phyloP scores from a whole-genome alignment of 129 eudicot genomes.

The Saussurea involucrata region DNA sequence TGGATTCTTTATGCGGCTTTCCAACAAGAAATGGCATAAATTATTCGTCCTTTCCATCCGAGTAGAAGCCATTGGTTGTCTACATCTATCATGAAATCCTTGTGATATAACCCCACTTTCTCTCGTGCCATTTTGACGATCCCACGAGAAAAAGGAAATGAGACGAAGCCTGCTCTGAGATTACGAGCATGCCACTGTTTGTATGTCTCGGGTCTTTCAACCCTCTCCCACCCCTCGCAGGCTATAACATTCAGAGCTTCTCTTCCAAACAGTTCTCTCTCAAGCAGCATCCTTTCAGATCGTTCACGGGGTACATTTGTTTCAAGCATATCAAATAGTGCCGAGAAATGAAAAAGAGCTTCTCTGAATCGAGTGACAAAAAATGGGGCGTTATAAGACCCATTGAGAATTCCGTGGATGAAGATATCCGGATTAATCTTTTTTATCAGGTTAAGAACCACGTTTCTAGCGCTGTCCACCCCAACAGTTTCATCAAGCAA shows the following conservation, averaged over 20 bases:
- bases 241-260: slow-evolving; percentile 80
- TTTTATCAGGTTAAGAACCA: slow-evolving; percentile 57
- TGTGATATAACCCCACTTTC: slow-evolving; percentile 60
- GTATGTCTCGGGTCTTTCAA: slow-evolving; percentile 72
- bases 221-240: slow-evolving; percentile 85
- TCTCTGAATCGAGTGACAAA: slow-evolving; percentile 78
- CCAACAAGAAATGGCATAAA: slow-evolving; percentile 68
- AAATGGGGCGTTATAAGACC: slow-evolving; percentile 74
- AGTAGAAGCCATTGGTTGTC: slow-evolving; percentile 65
- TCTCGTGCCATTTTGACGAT: slow-evolving; percentile 25
- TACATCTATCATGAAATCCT: slow-evolving; percentile 65
- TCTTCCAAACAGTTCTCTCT: slow-evolving; percentile 66
- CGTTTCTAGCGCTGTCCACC: slow-evolving; percentile 53
- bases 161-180: slow-evolving; percentile 56
- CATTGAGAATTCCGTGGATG: slow-evolving; percentile 67
- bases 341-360: slow-evolving; percentile 71
- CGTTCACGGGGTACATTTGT: slow-evolving; percentile 55
- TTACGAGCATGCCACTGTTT: slow-evolving; percentile 82
- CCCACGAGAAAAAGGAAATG: slow-evolving; percentile 39
- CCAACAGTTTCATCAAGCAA: slow-evolving; percentile 67
- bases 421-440: slow-evolving; percentile 57
- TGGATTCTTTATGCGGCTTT: slow-evolving; percentile 26
- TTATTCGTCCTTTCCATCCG: slow-evolving; percentile 81
- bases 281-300: slow-evolving; percentile 57
- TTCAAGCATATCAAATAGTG: slow-evolving; percentile 80